Evolutionary conservation across 2,329 filamentous ascomycete genomes (phyloP).

Genomic region (Cytospora paraplurivora): DNA sequence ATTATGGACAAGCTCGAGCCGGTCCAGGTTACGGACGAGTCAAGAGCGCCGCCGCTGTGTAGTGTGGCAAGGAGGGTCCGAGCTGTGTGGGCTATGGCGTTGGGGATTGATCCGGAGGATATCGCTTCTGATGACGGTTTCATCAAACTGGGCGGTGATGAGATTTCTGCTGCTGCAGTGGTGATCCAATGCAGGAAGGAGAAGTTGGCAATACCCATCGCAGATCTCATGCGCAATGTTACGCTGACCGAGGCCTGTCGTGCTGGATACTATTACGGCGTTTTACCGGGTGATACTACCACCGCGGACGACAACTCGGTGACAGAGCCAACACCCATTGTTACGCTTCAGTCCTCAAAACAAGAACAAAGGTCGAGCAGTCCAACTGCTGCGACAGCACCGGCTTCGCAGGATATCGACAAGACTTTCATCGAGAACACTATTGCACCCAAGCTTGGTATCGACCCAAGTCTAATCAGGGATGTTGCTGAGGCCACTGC

Average conservation of each 20-base stretch:
- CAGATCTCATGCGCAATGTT: constrained; percentile 45
- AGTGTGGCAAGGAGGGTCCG: constrained; percentile 51
- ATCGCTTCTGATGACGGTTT: constrained; percentile 50
- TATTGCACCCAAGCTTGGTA: constrained; percentile 47
- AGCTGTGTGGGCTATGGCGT: constrained; percentile 49
- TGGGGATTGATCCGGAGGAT: constrained; percentile 42
- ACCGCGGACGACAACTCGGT: constrained; percentile 7
- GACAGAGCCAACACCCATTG: constrained; percentile 8
- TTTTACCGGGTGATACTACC: not conserved
- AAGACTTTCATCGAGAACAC: constrained; percentile 44
- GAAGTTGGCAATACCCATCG: constrained; percentile 45
- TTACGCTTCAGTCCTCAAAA: not conserved
- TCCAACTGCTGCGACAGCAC: constrained; percentile 24
- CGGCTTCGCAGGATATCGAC: constrained; percentile 32
- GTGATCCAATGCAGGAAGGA: constrained; percentile 48
- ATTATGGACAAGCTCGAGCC: constrained; percentile 42
- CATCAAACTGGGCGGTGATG: constrained; percentile 50
- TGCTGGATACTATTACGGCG: constrained; percentile 11
- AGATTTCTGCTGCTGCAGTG: constrained; percentile 47
- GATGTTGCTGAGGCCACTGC: constrained; percentile 53
- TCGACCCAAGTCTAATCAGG: constrained; percentile 46
- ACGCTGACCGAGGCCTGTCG: constrained; percentile 50
- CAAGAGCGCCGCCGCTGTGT: constrained; percentile 52
- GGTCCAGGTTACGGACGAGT: constrained; percentile 37
- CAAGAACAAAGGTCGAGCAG: constrained; percentile 4